Evolutionary conservation across 305 asterid species (phyloP).

Genomic region (Ruellia speciosa): DNA sequence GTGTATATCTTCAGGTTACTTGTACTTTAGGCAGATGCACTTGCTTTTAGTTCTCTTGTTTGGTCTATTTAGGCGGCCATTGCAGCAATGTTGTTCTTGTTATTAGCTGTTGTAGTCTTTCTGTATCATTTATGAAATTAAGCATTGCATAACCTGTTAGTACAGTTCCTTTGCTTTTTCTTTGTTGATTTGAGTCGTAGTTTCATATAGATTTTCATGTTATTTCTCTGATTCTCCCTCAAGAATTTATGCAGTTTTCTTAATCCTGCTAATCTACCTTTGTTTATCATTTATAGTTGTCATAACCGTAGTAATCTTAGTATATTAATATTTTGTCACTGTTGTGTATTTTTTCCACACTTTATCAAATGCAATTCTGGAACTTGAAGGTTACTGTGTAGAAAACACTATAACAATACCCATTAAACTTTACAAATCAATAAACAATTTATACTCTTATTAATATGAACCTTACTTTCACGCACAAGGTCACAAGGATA

Average conservation of each 20-base stretch:
- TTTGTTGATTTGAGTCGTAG: conserved; percentile 4
- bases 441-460: no score
- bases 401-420: no score
- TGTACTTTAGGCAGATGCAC: conserved; percentile 32
- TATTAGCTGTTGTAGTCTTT: conserved; percentile 25
- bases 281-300: background rate
- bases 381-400: no score
- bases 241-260: conserved; percentile 2
- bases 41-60: conserved; percentile 24
- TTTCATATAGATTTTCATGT: conserved; percentile 8
- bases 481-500: no score
- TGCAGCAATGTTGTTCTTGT: conserved; percentile 31
- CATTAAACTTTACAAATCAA: no score
- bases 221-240: background rate
- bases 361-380: no score
- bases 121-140: conserved; percentile 27
- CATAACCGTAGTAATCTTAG: background rate
- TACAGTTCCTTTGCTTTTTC: conserved; percentile 9
- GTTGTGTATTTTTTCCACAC: no score
- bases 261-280: background rate
- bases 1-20: conserved; percentile 43
- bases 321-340: background rate
- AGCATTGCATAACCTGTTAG: conserved; percentile 16
- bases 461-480: no score
- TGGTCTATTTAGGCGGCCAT: conserved; percentile 29